These are phyloP conservation scores for Noccaea caerulescens DNA, from an alignment of 345 rosid species.

Conservation along the genomic window DNA sequence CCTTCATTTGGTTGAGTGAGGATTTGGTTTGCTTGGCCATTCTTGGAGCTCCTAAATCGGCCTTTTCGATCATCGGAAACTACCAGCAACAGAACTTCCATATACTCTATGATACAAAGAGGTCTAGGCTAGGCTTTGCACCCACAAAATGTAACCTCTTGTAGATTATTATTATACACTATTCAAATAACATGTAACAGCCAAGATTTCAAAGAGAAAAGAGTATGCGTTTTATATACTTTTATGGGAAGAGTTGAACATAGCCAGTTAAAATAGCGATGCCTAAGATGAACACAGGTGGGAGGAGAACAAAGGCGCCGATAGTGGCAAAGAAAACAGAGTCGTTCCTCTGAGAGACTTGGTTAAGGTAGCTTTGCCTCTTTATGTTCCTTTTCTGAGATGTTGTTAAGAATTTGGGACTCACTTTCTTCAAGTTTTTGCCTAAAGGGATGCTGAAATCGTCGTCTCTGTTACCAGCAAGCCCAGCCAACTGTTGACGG, in stretches of 20 bases:
- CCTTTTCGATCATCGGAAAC: slow-evolving; percentile 85
- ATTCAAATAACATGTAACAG: slow-evolving; percentile 9
- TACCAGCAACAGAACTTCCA: slow-evolving; percentile 87
- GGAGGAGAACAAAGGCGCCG: slow-evolving; percentile 84
- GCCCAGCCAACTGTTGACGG: slow-evolving; percentile 69
- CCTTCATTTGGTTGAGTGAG: slow-evolving; percentile 64
- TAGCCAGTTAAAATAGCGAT: slow-evolving; percentile 79
- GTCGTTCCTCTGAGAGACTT: slow-evolving; percentile 90
- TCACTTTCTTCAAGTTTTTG: slow-evolving; percentile 78
- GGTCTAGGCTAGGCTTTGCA: slow-evolving; percentile 77
- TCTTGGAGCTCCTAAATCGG: slow-evolving; percentile 63
- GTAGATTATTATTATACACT: background rate
- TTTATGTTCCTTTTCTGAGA: slow-evolving; percentile 94
- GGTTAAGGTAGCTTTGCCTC: slow-evolving; percentile 75
- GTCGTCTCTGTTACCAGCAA: slow-evolving; percentile 72
- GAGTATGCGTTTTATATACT: background rate
- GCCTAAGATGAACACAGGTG: slow-evolving; percentile 73
- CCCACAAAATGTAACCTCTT: slow-evolving; percentile 54
- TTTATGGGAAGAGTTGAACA: slow-evolving; percentile 87
- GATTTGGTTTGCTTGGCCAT: slow-evolving; percentile 79
- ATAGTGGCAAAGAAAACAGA: slow-evolving; percentile 85
- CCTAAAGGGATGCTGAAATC: slow-evolving; percentile 77
- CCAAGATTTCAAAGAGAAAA: background rate
- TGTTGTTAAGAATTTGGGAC: slow-evolving; percentile 68
- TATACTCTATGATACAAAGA: slow-evolving; percentile 69